Conservation (phyloP, 2,329 filamentous ascomycete genomes). For the Dactylella cylindrospora region DNA sequence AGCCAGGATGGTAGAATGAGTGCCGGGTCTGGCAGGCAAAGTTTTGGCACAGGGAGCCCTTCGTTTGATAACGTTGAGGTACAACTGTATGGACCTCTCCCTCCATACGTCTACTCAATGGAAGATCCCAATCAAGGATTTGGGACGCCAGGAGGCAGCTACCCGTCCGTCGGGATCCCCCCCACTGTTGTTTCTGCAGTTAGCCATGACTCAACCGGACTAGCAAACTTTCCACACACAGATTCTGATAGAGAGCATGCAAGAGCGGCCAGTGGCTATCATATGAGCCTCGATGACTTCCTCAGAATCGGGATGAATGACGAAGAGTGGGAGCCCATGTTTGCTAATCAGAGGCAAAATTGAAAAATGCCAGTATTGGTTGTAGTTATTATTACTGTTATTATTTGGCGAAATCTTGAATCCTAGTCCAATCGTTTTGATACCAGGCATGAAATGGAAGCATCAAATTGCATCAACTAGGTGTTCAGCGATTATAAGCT, state of each 20-base stretch:
- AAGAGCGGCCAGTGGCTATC: conserved; percentile 23
- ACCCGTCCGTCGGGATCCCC: conserved; percentile 8
- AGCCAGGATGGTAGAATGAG: conserved; percentile 51
- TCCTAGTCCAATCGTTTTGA: no score
- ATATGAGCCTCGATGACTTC: conserved; percentile 28
- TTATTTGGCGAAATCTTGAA: neutral
- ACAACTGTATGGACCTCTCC: conserved; percentile 70
- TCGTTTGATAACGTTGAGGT: conserved; percentile 69
- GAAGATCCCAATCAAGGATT: conserved; percentile 43
- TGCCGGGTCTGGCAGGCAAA: conserved; percentile 50
- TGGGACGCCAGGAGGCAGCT: conserved; percentile 27
- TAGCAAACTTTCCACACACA: conserved; percentile 18
- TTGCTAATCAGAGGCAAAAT: conserved; percentile 20
- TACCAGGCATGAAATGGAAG: no score
- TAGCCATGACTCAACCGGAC: conserved; percentile 17
- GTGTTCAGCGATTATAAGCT: neutral
- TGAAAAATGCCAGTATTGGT: neutral
- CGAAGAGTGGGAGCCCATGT: conserved; percentile 41
- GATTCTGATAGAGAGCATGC: conserved; percentile 20
- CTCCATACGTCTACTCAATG: conserved; percentile 68
- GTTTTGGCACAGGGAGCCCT: conserved; percentile 55
- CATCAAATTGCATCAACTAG: conserved; percentile 46
- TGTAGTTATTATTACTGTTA: neutral
- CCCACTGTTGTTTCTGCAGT: conserved; percentile 6
- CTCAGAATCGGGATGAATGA: conserved; percentile 41